phyloP scores from a whole-genome alignment of 164 flowering plant species.

The Annona squamosa region DNA sequence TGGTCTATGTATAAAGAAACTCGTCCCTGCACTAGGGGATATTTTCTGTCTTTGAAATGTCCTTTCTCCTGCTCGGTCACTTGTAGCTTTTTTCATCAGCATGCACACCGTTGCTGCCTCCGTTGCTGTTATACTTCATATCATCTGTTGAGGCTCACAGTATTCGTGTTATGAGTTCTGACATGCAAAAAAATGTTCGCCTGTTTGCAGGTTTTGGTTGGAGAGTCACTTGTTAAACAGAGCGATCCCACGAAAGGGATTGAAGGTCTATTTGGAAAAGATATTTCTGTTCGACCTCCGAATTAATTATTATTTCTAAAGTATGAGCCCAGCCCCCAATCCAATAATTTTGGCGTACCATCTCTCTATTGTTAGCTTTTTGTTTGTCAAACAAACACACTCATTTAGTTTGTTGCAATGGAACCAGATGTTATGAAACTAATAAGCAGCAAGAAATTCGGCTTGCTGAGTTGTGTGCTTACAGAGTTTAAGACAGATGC shows the following conservation, averaged over 20 bases:
- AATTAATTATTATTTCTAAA: background rate
- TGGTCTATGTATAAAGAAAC: background rate
- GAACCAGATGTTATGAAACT: too few relatives aligned
- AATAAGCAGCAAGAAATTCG: too few relatives aligned
- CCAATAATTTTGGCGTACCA: background rate
- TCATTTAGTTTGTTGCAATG: too few relatives aligned
- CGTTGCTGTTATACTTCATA: background rate
- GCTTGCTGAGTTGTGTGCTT: too few relatives aligned
- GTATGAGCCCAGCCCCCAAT: background rate
- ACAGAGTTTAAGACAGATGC: too few relatives aligned
- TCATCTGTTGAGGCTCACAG: background rate
- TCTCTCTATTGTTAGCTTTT: background rate
- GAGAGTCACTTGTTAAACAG: conserved; percentile 87
- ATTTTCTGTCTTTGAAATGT: background rate
- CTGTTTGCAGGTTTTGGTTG: conserved; percentile 74
- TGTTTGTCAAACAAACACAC: too few relatives aligned
- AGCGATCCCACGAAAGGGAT: conserved; percentile 64
- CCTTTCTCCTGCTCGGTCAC: background rate
- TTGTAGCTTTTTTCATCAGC: background rate
- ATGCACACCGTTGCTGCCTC: background rate
- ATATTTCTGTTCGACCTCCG: conserved; percentile 44
- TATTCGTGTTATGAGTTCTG: background rate
- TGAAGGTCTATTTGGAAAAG: conserved; percentile 67
- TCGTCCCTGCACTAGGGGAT: background rate
- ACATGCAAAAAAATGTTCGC: background rate